These are phyloP conservation scores for Pichia sp. DNA, from an alignment of 1,139 yeast species.

Conservation along the genomic window DNA sequence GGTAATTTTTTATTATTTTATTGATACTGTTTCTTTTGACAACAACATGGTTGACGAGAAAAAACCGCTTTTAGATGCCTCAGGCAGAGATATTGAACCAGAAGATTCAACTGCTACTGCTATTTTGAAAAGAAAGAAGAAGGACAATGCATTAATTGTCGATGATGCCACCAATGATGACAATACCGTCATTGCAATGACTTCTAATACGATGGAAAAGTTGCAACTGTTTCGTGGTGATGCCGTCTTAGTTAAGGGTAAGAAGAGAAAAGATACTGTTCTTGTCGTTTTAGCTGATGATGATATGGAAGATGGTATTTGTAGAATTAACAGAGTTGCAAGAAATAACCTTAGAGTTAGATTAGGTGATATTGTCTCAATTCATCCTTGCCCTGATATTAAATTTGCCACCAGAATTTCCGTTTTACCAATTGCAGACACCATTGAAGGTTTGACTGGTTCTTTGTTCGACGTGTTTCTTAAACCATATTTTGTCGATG, in stretches of 20 bases:
- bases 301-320: slow-evolving; percentile 93
- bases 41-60: slow-evolving; percentile 17
- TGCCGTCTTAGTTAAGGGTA: slow-evolving; percentile 94
- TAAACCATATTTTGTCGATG: slow-evolving; percentile 98
- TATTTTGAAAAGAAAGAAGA: slow-evolving; percentile 93
- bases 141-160: slow-evolving; percentile 86
- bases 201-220: slow-evolving; percentile 91
- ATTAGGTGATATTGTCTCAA: slow-evolving; percentile 82
- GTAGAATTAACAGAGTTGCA: slow-evolving; percentile 90
- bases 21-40: no score
- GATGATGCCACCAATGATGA: slow-evolving; percentile 98
- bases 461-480: slow-evolving; percentile 94
- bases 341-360: slow-evolving; percentile 93
- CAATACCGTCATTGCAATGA: slow-evolving; percentile 91
- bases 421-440: slow-evolving; percentile 96
- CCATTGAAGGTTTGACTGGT: slow-evolving; percentile 97
- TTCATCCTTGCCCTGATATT: slow-evolving; percentile 97
- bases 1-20: no score
- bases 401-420: slow-evolving; percentile 90
- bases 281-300: slow-evolving; percentile 94
- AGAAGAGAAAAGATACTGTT: slow-evolving; percentile 97
- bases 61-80: slow-evolving; percentile 28
- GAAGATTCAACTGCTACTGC: slow-evolving; percentile 93
- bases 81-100: slow-evolving; percentile 25
- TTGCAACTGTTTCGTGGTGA: slow-evolving; percentile 96